Conservation (phyloP, 345 rosid genomes). For the Brassica incana region DNA sequence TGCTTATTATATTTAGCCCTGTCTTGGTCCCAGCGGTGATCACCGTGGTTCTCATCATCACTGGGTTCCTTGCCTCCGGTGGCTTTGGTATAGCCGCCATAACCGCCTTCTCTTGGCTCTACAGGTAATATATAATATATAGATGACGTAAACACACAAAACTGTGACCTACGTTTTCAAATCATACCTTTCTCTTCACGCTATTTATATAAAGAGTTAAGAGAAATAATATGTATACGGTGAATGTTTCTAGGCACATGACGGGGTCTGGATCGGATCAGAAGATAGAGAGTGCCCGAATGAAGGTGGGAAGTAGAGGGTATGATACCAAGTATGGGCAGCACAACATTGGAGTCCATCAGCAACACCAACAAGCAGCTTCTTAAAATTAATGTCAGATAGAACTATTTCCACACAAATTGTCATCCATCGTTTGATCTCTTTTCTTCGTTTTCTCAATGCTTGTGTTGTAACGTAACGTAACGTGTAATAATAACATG, state of each 20-base stretch:
- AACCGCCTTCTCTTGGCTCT: conserved; percentile 77
- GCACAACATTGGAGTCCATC: conserved; percentile 40
- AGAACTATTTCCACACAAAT: not conserved
- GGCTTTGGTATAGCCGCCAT: conserved; percentile 77
- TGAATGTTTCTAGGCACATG: conserved; percentile 49
- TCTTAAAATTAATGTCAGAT: not conserved
- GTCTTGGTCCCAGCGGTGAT: conserved; percentile 76
- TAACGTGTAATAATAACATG: not conserved
- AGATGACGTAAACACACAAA: not conserved
- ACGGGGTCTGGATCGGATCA: conserved; percentile 62
- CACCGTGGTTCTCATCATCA: conserved; percentile 47
- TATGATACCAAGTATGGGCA: conserved; percentile 65
- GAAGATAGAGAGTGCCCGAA: conserved; percentile 60
- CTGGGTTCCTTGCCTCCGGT: conserved; percentile 76
- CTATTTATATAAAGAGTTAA: not conserved
- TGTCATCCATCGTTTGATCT: not conserved
- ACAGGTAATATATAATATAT: conserved; percentile 42
- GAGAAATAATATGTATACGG: not conserved
- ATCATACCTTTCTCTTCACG: not conserved
- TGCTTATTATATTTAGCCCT: conserved; percentile 78
- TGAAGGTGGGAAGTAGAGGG: conserved; percentile 60
- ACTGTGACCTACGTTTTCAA: not conserved
- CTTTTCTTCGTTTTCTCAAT: not conserved
- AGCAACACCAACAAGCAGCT: conserved; percentile 29
- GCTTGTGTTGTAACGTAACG: not conserved